These are phyloP conservation scores for Syncephalastrum monosporum DNA, from an alignment of 371 early-diverging fungal genomes.

Conservation along the genomic window DNA sequence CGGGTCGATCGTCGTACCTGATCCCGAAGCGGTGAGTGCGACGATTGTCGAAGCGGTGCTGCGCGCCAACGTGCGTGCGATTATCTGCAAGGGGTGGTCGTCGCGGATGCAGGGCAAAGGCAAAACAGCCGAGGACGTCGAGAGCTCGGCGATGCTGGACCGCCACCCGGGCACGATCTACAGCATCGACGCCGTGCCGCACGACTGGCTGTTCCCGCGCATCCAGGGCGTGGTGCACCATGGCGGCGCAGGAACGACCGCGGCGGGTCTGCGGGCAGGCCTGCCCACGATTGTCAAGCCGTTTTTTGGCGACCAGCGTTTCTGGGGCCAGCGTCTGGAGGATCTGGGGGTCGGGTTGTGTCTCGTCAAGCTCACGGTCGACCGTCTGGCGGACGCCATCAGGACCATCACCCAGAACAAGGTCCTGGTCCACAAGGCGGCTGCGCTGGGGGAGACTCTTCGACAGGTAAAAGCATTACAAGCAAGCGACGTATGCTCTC, in stretches of 20 bases:
- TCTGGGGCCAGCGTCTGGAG: constrained; percentile 74
- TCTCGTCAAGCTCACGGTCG: constrained; percentile 55
- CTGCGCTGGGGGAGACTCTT: constrained; percentile 55
- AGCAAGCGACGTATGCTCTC: no score
- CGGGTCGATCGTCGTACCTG: constrained; percentile 81
- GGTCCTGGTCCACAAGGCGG: constrained; percentile 60
- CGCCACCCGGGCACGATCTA: constrained; percentile 48
- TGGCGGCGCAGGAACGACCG: constrained; percentile 86
- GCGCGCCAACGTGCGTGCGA: constrained; percentile 68
- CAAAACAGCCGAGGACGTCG: constrained; percentile 19
- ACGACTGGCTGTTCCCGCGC: constrained; percentile 83
- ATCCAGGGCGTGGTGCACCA: constrained; percentile 83
- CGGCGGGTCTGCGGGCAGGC: constrained; percentile 78
- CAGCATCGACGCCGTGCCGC: constrained; percentile 66
- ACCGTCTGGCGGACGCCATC: constrained; percentile 53
- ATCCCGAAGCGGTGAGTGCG: constrained; percentile 68
- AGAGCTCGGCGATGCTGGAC: constrained; percentile 26
- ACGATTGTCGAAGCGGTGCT: constrained; percentile 68
- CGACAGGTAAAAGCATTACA: constrained; percentile 25
- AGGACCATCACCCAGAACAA: constrained; percentile 56
- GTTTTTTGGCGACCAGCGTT: constrained; percentile 84
- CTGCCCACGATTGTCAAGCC: constrained; percentile 77
- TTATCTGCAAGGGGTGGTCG: constrained; percentile 84
- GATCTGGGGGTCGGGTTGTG: constrained; percentile 65
- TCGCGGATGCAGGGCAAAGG: constrained; percentile 38